Percentiles rank a stretch among this genome's conserved stretches.
Evolutionary conservation across 2,329 filamentous ascomycete genomes (phyloP).

Genomic region (Sclerotinia spermophila): DNA sequence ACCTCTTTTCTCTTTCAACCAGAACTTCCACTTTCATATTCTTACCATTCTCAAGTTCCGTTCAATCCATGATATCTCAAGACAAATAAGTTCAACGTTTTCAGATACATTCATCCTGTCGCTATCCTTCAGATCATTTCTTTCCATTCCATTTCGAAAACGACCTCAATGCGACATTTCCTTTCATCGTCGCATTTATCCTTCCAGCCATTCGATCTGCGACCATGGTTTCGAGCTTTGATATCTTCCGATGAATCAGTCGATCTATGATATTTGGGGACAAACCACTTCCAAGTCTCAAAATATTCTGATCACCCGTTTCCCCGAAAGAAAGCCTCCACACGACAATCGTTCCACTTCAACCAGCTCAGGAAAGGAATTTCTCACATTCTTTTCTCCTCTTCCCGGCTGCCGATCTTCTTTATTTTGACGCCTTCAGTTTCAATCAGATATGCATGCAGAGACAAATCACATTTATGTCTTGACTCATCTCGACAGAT

Average conservation of each 20-base stretch:
- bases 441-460: neutral
- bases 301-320: neutral
- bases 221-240: no score
- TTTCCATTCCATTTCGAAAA: no score
- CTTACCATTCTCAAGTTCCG: neutral
- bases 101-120: neutral
- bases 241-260: neutral
- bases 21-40: neutral
- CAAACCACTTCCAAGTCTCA: neutral
- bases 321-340: neutral
- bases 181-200: no score
- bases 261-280: neutral
- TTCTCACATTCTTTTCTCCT: neutral
- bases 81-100: neutral
- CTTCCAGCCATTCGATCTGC: no score
- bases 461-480: neutral
- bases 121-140: neutral
- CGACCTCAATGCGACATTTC: no score
- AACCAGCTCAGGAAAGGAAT: neutral
- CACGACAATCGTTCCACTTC: neutral
- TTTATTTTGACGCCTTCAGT: neutral
- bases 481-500: neutral
- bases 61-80: neutral
- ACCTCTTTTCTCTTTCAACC: neutral
- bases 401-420: neutral